Conservation (phyloP, 2,329 filamentous ascomycete species). For the Cercospora zeae-maydis region DNA sequence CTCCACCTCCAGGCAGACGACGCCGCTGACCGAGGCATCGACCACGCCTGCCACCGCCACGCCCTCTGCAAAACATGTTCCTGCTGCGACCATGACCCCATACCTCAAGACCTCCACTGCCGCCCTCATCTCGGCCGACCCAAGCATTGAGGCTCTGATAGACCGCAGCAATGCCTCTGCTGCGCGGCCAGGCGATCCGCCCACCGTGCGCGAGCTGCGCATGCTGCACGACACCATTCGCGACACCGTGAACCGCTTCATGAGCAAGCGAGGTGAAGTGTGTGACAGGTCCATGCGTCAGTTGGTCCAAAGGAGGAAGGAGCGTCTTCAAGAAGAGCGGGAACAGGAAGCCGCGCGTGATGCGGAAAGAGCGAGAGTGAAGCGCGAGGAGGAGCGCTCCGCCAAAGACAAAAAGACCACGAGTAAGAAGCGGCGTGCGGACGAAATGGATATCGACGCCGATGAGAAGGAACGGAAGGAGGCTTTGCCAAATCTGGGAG, state of each 20-base stretch:
- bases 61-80: constrained; percentile 54
- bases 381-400: constrained; percentile 32
- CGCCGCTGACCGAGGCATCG: constrained; percentile 52
- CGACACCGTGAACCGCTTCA: constrained; percentile 45
- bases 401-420: constrained; percentile 30
- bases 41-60: constrained; percentile 55
- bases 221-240: constrained; percentile 65
- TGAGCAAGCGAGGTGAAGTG: constrained; percentile 55
- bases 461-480: constrained; percentile 69
- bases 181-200: constrained; percentile 39
- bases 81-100: constrained; percentile 55
- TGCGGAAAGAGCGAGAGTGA: constrained; percentile 40
- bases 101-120: constrained; percentile 60
- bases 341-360: constrained; percentile 49
- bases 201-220: constrained; percentile 62
- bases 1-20: constrained; percentile 73
- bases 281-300: constrained; percentile 73
- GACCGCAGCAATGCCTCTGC: constrained; percentile 58
- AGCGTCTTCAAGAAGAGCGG: constrained; percentile 53
- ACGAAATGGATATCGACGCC: constrained; percentile 42
- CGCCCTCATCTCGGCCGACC: constrained; percentile 50
- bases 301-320: constrained; percentile 63
- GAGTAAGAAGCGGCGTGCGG: constrained; percentile 31
- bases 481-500: constrained; percentile 55
- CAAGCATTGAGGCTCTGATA: constrained; percentile 66